Evolutionary conservation across 2,329 filamentous ascomycete species (phyloP).

Genomic region (Didymella keratinophila): DNA sequence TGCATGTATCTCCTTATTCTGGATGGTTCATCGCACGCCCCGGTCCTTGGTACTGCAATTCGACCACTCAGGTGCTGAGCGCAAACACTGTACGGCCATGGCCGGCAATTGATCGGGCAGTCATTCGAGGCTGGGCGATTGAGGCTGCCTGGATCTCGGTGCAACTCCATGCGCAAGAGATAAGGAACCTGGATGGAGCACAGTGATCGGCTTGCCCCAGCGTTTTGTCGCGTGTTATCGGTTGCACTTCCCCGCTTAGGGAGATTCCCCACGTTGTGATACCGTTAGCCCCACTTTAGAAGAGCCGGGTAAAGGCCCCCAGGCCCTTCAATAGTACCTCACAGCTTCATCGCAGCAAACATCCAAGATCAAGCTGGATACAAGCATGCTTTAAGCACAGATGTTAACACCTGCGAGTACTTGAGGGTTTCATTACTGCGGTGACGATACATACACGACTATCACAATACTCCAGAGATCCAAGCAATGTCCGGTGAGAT

Average conservation of each 20-base stretch:
- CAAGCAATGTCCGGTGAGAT: no score
- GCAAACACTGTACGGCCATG: constrained; percentile 7
- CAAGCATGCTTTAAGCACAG: no score
- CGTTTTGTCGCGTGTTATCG: constrained; percentile 9
- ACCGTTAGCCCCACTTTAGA: not conserved
- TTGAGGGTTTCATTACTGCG: no score
- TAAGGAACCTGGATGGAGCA: constrained; percentile 10
- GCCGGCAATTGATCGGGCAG: not conserved
- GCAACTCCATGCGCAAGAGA: constrained; percentile 5
- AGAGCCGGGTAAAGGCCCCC: not conserved
- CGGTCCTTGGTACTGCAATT: not conserved
- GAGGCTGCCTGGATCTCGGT: not conserved
- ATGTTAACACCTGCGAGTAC: no score
- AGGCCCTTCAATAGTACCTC: no score
- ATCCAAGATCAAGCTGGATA: no score
- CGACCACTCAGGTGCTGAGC: constrained; percentile 16
- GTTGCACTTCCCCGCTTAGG: constrained; percentile 17
- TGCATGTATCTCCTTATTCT: constrained; percentile 6
- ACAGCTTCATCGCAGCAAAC: no score
- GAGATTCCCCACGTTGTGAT: constrained; percentile 14
- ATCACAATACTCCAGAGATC: no score
- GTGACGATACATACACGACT: no score
- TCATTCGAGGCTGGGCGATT: not conserved
- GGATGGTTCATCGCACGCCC: constrained; percentile 2
- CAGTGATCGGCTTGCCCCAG: constrained; percentile 1